Percentiles rank a stretch among this genome's conserved stretches.
These are phyloP conservation scores for Apocynum venetum DNA, from an alignment of 257 asterid species.

Conservation along the genomic window DNA sequence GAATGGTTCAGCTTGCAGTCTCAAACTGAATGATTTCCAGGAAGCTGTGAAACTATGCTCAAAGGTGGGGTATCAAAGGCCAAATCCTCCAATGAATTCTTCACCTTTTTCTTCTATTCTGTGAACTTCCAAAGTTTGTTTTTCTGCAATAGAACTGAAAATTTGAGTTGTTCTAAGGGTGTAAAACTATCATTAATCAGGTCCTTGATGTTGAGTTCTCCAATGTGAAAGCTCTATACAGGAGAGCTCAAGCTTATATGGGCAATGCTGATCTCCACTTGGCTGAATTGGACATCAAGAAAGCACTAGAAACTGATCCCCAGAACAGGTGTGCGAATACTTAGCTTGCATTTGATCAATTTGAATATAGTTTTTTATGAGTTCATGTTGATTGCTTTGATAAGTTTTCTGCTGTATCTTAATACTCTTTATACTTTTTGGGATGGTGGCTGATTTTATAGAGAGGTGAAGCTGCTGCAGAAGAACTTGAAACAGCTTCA, in stretches of 20 bases:
- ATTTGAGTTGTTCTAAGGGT: slow-evolving; percentile 2
- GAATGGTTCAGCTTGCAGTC: slow-evolving; percentile 64
- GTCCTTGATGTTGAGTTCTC: slow-evolving; percentile 51
- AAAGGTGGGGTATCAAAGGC: slow-evolving; percentile 35
- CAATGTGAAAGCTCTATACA: slow-evolving; percentile 46
- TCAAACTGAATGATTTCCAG: slow-evolving; percentile 45
- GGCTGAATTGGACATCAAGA: slow-evolving; percentile 44
- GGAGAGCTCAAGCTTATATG: slow-evolving; percentile 47
- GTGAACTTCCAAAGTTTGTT: not conserved
- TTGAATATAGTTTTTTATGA: not conserved
- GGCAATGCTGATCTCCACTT: slow-evolving; percentile 35
- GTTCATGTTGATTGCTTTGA: not conserved
- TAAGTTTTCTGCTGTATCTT: not conserved
- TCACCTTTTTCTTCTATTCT: not conserved
- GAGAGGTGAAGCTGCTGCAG: slow-evolving; percentile 61
- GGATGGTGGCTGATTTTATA: slow-evolving; percentile 17
- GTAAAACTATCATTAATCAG: slow-evolving; percentile 24
- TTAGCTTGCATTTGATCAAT: not conserved
- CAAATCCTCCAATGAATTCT: not conserved
- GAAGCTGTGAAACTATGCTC: slow-evolving; percentile 52
- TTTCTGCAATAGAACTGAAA: not conserved
- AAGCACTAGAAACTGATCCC: slow-evolving; percentile 41
- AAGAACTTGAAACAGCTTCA: slow-evolving; percentile 46
- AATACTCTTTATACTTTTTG: not conserved
- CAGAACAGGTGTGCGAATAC: slow-evolving; percentile 29